Evolutionary conservation across 495 filamentous ascomycete genomes (phyloP), one percentile per base, ranked within the genome.

Genomic region (Trichoderma orchidacearum): DNA sequence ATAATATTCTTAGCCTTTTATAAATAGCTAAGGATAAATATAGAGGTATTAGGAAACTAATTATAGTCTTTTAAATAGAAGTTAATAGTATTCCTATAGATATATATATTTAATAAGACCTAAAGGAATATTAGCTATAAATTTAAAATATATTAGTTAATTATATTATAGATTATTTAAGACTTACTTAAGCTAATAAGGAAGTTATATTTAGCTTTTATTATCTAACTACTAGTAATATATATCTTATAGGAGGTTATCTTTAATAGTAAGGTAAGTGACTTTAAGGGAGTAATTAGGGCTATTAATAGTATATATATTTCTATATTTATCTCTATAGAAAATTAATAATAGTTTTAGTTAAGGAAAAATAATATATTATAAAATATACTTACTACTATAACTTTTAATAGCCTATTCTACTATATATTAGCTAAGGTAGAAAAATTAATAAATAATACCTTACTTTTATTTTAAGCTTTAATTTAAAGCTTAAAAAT

Each of bases 11-110:
- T 36, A 8, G 5, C 38, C 34, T 34, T 36, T 56, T 41, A 48
- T 23, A 28, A 29, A 27, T 48, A 27, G n/a, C n/a, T 36, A 56
- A 11, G 11, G 21, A 48, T 11, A 48, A 48, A 31, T 21, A 25
- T 1, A 27, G 17, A n/a, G n/a, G 9, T 17, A 36, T 25, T 18
- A 23, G 9, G 25, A 27, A 25, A 15, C 30, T 36, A 48, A 30
- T 8, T 8, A 34, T 45, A 45, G 48, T 56, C 11, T 56, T 11
- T 36, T 45, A 29, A 30, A 27, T 48, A 36, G 27, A 38, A 38
- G 25, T 7, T 56, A 56, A 56, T 30, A 56, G 28, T 38, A 28
- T 27, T 28, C 30, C 48, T 56, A 56, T 56, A 56, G 30, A 48
- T 48, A 28, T 48, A 56, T 29, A n/a, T 54, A 54, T 54, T 30